phyloP scores from a whole-genome alignment of 2,329 filamentous ascomycete genomes.

The Cladosporium sp. region DNA sequence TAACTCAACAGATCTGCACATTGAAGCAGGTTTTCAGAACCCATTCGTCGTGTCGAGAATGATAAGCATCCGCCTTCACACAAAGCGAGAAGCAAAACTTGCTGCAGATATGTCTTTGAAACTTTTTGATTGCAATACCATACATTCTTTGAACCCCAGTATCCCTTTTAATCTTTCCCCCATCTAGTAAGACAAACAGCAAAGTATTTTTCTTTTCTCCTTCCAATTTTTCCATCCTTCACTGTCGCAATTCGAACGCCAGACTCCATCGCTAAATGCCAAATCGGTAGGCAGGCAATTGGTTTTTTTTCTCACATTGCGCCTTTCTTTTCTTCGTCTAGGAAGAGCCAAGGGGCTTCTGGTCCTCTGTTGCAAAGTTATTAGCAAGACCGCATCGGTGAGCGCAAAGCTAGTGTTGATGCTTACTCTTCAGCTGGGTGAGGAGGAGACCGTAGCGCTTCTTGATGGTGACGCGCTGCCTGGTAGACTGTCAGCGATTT shows the following conservation, averaged over 20 bases:
- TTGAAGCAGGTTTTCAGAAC: too few relatives aligned
- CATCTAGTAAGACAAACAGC: too few relatives aligned
- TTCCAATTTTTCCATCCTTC: too few relatives aligned
- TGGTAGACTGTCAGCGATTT: constrained; percentile 34
- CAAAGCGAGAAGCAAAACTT: too few relatives aligned
- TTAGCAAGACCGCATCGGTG: constrained; percentile 4
- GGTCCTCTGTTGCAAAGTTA: constrained; percentile 34
- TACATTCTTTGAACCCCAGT: too few relatives aligned
- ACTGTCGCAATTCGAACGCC: constrained; percentile 16
- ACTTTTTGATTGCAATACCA: too few relatives aligned
- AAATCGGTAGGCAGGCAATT: constrained; percentile 3
- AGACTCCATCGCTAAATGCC: constrained; percentile 27
- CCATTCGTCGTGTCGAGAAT: too few relatives aligned
- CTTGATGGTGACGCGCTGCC: constrained; percentile 92
- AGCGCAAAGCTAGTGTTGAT: background rate
- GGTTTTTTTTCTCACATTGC: constrained; percentile 3
- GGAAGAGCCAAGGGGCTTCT: constrained; percentile 42
- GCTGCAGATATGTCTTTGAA: too few relatives aligned
- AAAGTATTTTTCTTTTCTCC: background rate
- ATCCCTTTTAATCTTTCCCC: too few relatives aligned
- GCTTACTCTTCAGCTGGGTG: constrained; percentile 62
- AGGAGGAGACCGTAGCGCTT: constrained; percentile 85
- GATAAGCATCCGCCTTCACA: too few relatives aligned
- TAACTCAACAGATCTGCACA: too few relatives aligned
- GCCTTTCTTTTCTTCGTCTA: constrained; percentile 1